Evolutionary conservation across 2,329 filamentous ascomycete genomes (phyloP).

Genomic region (Trichoderma simmonsii): DNA sequence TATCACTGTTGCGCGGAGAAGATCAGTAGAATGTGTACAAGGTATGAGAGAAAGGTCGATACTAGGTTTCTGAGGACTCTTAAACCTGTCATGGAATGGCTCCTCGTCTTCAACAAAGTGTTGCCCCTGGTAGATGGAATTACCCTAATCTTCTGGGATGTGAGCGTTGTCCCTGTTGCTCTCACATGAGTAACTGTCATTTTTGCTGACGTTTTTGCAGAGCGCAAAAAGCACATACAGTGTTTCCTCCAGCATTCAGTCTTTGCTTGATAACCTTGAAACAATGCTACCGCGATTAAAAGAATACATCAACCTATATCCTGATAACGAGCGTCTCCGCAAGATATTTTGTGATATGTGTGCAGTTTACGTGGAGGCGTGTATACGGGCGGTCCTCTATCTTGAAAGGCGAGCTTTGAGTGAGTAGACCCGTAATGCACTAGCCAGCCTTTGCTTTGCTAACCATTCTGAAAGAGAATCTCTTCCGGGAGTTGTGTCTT

Average conservation of each 20-base stretch:
- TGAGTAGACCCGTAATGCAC: background rate
- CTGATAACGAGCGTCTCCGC: background rate
- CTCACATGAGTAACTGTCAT: background rate
- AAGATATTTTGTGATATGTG: background rate
- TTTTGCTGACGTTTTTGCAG: background rate
- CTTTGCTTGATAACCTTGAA: background rate
- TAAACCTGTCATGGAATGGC: too few species aligned
- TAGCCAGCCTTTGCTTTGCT: background rate
- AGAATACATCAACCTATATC: background rate
- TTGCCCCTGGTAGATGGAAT: background rate
- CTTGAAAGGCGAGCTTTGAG: background rate
- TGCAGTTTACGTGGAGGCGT: background rate
- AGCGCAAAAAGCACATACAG: background rate
- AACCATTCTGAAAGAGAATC: background rate
- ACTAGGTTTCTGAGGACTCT: too few species aligned
- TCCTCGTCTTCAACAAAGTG: background rate
- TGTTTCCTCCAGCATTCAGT: background rate
- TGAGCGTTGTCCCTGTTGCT: background rate
- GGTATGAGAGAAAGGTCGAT: too few species aligned
- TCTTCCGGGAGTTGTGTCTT: too few species aligned
- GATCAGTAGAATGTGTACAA: too few species aligned
- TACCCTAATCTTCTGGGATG: background rate
- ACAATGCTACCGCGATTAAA: background rate
- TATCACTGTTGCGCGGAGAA: too few species aligned
- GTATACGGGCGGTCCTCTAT: background rate